Percentiles rank a stretch among this genome's conserved stretches.
Conservation (phyloP, 805 yeast species). For the Kluyveromyces starmeri region DNA sequence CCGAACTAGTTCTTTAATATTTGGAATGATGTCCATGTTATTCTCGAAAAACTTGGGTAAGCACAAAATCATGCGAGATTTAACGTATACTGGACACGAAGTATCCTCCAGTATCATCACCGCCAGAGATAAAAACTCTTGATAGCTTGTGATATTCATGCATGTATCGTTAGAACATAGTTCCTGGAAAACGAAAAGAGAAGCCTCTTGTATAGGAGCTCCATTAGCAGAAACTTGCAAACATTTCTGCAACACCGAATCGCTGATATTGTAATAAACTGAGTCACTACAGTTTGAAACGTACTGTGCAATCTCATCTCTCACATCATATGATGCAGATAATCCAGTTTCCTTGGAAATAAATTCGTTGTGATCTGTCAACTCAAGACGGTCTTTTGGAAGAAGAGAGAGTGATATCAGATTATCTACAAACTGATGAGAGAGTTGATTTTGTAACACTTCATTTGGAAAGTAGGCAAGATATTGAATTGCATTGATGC, state of each 20-base stretch:
- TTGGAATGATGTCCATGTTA: constrained; percentile 32
- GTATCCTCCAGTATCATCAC: background rate
- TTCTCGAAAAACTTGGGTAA: constrained; percentile 52
- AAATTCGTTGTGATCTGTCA: constrained; percentile 64
- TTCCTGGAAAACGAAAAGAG: constrained; percentile 17
- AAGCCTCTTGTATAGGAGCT: constrained; percentile 15
- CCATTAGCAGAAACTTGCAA: constrained; percentile 5
- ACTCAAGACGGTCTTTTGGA: constrained; percentile 35
- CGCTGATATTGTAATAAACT: constrained; percentile 6
- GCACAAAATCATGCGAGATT: constrained; percentile 40
- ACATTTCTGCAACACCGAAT: constrained; percentile 2
- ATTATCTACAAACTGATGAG: constrained; percentile 17
- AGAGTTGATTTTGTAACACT: background rate
- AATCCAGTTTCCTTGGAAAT: constrained; percentile 72
- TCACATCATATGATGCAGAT: constrained; percentile 41
- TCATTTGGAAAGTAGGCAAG: background rate
- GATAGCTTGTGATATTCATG: background rate
- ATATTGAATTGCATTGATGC: background rate
- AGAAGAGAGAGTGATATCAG: constrained; percentile 34
- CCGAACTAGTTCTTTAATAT: constrained; percentile 27
- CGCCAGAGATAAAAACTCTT: background rate
- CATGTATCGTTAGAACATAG: constrained; percentile 13
- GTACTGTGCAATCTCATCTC: constrained; percentile 55
- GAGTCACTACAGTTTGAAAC: constrained; percentile 39
- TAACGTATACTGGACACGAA: constrained; percentile 30